A percentile compares a stretch with the other conserved stretches of the same genome.
These are phyloP conservation scores for Tilletia caries DNA, from an alignment of 1,284 basidiomycete species.

Conservation along the genomic window DNA sequence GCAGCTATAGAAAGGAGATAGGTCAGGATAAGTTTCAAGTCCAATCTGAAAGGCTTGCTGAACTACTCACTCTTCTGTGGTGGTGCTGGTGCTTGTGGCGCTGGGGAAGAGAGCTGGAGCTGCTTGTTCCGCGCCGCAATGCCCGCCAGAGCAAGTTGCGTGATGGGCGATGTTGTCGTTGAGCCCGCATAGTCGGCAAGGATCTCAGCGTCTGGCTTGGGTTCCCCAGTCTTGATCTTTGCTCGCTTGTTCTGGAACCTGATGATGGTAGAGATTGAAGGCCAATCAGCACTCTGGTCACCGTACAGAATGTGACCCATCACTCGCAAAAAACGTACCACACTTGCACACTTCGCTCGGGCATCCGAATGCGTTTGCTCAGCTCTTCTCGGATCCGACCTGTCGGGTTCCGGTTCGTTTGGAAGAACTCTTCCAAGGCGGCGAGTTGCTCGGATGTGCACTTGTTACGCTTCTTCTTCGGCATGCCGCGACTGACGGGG, in stretches of 20 bases:
- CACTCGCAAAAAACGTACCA: not conserved
- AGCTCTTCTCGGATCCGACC: conserved; percentile 36
- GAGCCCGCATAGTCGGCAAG: not conserved
- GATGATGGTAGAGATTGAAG: conserved; percentile 8
- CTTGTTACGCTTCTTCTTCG: conserved; percentile 40
- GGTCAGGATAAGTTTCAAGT: not conserved
- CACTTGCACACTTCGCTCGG: conserved; percentile 39
- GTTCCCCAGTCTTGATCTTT: conserved; percentile 35
- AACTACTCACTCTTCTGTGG: not conserved
- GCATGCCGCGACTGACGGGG: conserved; percentile 13
- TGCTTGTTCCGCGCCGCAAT: conserved; percentile 12
- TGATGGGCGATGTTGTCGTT: conserved; percentile 2
- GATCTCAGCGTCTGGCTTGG: conserved; percentile 11
- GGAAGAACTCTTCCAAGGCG: conserved; percentile 39
- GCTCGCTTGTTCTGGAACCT: conserved; percentile 41
- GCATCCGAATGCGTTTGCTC: conserved; percentile 31
- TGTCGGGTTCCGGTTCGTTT: conserved; percentile 40
- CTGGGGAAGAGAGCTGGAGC: not conserved
- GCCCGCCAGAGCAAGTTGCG: conserved; percentile 8
- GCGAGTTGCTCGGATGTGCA: conserved; percentile 36
- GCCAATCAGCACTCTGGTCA: not conserved
- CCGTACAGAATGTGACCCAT: no score
- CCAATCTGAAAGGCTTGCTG: not conserved
- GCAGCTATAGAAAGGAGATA: conserved; percentile 19
- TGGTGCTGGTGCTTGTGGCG: not conserved